A percentile compares a stretch with the other conserved stretches of the same genome.
Conservation (phyloP, 805 yeast species). For the Spathaspora gorwiae region DNA sequence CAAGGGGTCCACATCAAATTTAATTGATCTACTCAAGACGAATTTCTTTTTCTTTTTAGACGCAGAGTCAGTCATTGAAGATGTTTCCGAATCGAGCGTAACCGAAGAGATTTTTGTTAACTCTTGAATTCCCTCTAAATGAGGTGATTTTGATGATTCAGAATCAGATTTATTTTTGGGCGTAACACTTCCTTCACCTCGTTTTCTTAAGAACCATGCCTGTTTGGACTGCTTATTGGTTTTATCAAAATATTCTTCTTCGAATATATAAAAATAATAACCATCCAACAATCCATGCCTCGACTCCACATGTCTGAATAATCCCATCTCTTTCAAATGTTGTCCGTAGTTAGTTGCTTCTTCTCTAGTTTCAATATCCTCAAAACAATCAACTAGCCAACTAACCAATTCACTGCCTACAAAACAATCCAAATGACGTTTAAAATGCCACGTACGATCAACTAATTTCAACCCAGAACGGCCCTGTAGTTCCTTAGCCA, state of each 20-base stretch:
- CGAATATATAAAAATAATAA: conserved; percentile 79
- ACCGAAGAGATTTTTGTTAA: conserved; percentile 15
- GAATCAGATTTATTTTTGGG: conserved; percentile 23
- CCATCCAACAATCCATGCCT: conserved; percentile 89
- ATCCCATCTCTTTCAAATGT: conserved; percentile 60
- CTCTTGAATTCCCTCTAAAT: conserved; percentile 16
- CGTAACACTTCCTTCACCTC: conserved; percentile 3
- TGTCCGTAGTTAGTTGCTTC: conserved; percentile 83
- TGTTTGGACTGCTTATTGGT: conserved; percentile 13
- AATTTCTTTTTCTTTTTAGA: conserved; percentile 35
- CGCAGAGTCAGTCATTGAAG: conserved; percentile 24
- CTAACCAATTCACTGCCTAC: conserved; percentile 80
- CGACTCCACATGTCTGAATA: conserved; percentile 77
- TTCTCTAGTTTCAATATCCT: conserved; percentile 75
- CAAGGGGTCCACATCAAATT: conserved; percentile 71
- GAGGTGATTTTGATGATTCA: conserved; percentile 26
- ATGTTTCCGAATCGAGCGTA: conserved; percentile 14
- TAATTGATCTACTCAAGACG: conserved; percentile 61
- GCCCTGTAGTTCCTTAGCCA: conserved; percentile 64
- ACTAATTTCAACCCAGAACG: conserved; percentile 60
- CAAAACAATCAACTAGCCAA: conserved; percentile 77
- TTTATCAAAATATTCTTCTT: conserved; percentile 45
- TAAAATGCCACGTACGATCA: conserved; percentile 91
- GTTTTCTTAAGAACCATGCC: conserved; percentile 31
- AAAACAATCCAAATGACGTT: conserved; percentile 70